phyloP scores from a whole-genome alignment of 495 filamentous ascomycete genomes.

The Penicillium flavigenum region DNA sequence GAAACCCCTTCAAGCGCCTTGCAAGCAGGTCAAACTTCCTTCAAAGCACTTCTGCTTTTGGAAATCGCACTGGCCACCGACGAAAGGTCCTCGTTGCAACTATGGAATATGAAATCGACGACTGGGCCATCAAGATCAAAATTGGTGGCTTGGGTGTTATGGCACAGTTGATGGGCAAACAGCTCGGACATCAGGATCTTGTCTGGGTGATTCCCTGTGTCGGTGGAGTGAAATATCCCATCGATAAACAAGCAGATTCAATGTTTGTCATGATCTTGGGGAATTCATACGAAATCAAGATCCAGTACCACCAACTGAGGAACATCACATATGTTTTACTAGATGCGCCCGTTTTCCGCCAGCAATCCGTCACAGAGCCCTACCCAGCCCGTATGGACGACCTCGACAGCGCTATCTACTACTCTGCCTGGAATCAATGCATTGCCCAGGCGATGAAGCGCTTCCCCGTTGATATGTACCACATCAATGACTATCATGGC shows the following conservation, averaged over 20 bases:
- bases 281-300: constrained; percentile 60
- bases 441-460: constrained; percentile 61
- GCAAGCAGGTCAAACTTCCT: constrained; percentile 47
- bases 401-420: constrained; percentile 68
- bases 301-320: constrained; percentile 63
- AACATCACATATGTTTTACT: constrained; percentile 75
- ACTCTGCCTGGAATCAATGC: constrained; percentile 73
- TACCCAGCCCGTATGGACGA: constrained; percentile 76
- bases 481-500: constrained; percentile 81
- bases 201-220: constrained; percentile 80
- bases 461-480: constrained; percentile 68
- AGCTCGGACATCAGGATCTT: constrained; percentile 64
- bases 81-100: constrained; percentile 65
- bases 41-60: constrained; percentile 47
- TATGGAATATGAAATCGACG: constrained; percentile 74
- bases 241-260: constrained; percentile 57
- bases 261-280: constrained; percentile 68
- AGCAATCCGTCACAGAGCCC: constrained; percentile 64
- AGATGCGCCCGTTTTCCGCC: constrained; percentile 68
- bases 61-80: constrained; percentile 42
- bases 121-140: constrained; percentile 72
- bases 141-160: constrained; percentile 71
- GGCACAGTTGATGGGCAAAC: constrained; percentile 70
- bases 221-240: constrained; percentile 64
- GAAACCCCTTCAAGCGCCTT: constrained; percentile 34